Base-by-base conservation (phyloP, 1,284 basidiomycete species). In the Bondarzewia mesenterica region DNA sequence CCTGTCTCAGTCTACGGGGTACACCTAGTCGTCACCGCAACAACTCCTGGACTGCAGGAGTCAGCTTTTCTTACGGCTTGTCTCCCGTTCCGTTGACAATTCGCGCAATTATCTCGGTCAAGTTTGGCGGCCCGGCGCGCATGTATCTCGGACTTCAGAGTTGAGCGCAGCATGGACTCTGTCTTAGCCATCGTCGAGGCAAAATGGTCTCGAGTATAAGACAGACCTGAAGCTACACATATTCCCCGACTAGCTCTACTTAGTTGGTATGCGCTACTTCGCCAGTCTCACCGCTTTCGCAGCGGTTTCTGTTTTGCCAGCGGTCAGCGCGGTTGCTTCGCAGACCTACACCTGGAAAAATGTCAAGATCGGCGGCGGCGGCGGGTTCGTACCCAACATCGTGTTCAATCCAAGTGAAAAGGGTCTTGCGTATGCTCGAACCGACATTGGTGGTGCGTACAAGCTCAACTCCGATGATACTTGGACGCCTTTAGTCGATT, bases 401-500 rank as follows among this genome's bases (percentile, higher is more conserved):
- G 38, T 40, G 22, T 84, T 84, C 64, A 82, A 81, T 55, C 74
- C 80, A 3, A 61, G 58, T 36, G 52, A 66, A 45, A 63, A 80
- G 68, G 80, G 80, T 18, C 60, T 83, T n/a, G 78, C 75, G 2
- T 83, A 76, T 59, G 77, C 76, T 18, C 74, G 80, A 21, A 81
- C 79, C n/a, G 79, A 82, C 60, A 81, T 82, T 40, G 79, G 80
- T 47, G 80, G 80, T 37, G 78, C 75, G 8, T 82, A 83, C 62
- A 77, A 69, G 56, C 63, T 84, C 55, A 82, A 83, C 59, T 43
- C 76, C 0, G 74, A 81, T 54, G 77, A 78, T 50, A 66, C 75
- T 3, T 82, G 80, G 78, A 77, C 75, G 1, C 77, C 78, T 40
- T 62, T 80, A 18, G 67, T 80, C 39, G 80, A 82, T 58, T 82